Evolutionary conservation across 2,329 filamentous ascomycete species (phyloP), one percentile per base, ranked within the genome.

Genomic region (Calonectria pseudoreteaudii): DNA sequence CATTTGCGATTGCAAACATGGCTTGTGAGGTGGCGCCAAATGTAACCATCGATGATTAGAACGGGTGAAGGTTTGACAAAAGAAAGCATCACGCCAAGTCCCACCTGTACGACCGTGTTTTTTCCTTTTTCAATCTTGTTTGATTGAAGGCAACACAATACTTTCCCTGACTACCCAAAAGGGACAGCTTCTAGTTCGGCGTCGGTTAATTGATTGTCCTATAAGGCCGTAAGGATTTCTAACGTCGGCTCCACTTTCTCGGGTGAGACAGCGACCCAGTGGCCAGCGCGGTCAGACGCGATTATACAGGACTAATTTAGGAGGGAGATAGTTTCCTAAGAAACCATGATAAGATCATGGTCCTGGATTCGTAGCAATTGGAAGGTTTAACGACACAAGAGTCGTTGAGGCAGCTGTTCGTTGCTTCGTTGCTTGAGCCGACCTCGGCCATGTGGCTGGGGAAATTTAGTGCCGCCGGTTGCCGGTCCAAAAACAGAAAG

Each of bases 201-300:
- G 64, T 71, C 58, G 71, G 73, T 70, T 58, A 66, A 74, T 72
- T 76, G 18, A 73, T 75, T 73, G 76, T 58, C 78, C 78, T 80
- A 78, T 80, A 58, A 74, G 70, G 75, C 74, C 53, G 34, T 28
- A 30, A 62, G 50, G 64, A 80, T 80, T 80, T 78, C 65, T 28
- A 79, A 79, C 53, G 26, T 30, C 41, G 47, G 50, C 71, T 44
- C 77, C 77, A 79, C 77, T 18, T 2, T 26, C 18, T 18, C 44
- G 26, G 38, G 30, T 70, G 64, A 73, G 74, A 56, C 66, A 71
- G 53, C 65, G 44, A 28, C 34, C 36, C 38, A 23, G 13, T 30
- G 14, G 9, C 8, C 50, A 58, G 34, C 38, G 60, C 41, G 60
- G 47, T 65, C 44, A 2, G 36, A 41, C 13, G 34, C 20, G 23